phyloP scores from a whole-genome alignment of 2,329 filamentous ascomycete genomes.

The Orbilia oligospora region DNA sequence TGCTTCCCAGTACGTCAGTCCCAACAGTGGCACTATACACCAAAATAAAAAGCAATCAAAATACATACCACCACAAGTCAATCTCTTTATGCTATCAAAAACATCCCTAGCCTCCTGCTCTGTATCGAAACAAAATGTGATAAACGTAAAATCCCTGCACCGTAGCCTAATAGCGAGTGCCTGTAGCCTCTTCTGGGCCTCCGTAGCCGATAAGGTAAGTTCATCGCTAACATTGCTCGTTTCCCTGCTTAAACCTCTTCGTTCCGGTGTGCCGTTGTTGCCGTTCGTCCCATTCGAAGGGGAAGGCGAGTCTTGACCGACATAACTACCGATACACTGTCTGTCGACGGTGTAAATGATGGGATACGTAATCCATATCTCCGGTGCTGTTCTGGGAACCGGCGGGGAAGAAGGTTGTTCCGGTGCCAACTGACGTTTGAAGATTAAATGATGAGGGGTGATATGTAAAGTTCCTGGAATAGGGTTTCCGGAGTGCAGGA shows the following conservation, averaged over 20 bases:
- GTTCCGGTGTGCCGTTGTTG: conserved; percentile 65
- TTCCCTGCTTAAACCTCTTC: conserved; percentile 70
- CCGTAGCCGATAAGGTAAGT: conserved; percentile 71
- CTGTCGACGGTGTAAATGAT: conserved; percentile 81
- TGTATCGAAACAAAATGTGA: conserved; percentile 87
- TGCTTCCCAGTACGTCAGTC: conserved; percentile 66
- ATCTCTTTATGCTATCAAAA: conserved; percentile 85
- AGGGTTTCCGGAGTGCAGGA: conserved; percentile 74
- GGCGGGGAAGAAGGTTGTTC: conserved; percentile 9
- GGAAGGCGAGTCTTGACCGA: conserved; percentile 16
- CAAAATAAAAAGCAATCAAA: neutral
- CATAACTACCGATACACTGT: conserved; percentile 51
- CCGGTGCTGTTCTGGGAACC: conserved; percentile 67
- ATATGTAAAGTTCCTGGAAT: conserved; percentile 74
- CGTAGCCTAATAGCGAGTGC: conserved; percentile 78
- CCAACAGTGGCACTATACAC: conserved; percentile 71
- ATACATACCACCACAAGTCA: conserved; percentile 70
- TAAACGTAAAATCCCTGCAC: conserved; percentile 92
- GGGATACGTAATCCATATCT: conserved; percentile 95
- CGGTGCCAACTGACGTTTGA: conserved; percentile 62
- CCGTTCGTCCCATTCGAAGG: conserved; percentile 76
- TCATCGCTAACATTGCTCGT: conserved; percentile 60
- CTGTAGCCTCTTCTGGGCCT: conserved; percentile 55
- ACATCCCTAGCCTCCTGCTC: conserved; percentile 83
- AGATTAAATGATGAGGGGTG: conserved; percentile 75